A percentile compares a stretch with the other conserved stretches of the same genome.
Conservation (phyloP, 1,284 basidiomycete genomes). For the Rhizoctonia solani region DNA sequence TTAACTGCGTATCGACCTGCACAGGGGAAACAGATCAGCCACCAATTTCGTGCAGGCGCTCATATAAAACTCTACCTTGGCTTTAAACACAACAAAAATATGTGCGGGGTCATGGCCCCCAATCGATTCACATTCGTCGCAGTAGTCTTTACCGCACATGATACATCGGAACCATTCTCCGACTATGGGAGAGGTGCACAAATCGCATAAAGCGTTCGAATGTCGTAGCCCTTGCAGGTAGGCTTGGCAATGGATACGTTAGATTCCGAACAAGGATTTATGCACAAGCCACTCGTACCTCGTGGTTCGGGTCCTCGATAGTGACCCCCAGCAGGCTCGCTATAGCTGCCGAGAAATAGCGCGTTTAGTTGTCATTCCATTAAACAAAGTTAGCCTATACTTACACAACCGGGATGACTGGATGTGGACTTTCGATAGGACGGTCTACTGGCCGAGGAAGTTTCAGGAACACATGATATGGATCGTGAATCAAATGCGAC, state of each 20-base stretch:
- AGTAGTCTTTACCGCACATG: slow-evolving; percentile 81
- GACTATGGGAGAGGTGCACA: slow-evolving; percentile 70
- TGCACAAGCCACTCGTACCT: slow-evolving; percentile 51
- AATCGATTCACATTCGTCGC: slow-evolving; percentile 73
- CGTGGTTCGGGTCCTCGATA: slow-evolving; percentile 57
- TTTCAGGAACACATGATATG: slow-evolving; percentile 85
- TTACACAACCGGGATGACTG: slow-evolving; percentile 73
- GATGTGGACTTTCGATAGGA: slow-evolving; percentile 61
- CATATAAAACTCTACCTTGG: slow-evolving; percentile 63
- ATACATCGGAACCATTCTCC: slow-evolving; percentile 89
- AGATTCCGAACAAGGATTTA: slow-evolving; percentile 11
- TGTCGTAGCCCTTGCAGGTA: slow-evolving; percentile 73
- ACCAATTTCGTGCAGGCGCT: slow-evolving; percentile 8
- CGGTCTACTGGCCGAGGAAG: slow-evolving; percentile 74
- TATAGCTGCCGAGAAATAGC: slow-evolving; percentile 56
- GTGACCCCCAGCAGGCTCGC: slow-evolving; percentile 64
- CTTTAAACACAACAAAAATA: slow-evolving; percentile 85
- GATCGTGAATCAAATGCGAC: slow-evolving; percentile 79
- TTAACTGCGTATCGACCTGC: slow-evolving; percentile 61
- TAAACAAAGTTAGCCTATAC: slow-evolving; percentile 38
- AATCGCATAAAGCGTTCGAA: slow-evolving; percentile 69
- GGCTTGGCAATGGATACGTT: slow-evolving; percentile 49
- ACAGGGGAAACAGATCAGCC: neutral
- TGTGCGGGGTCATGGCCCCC: slow-evolving; percentile 82
- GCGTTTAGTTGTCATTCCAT: slow-evolving; percentile 8